Percentiles rank a stretch among this genome's conserved stretches.
phyloP scores from a whole-genome alignment of 2,329 filamentous ascomycete species.

The Falciphora oryzae region DNA sequence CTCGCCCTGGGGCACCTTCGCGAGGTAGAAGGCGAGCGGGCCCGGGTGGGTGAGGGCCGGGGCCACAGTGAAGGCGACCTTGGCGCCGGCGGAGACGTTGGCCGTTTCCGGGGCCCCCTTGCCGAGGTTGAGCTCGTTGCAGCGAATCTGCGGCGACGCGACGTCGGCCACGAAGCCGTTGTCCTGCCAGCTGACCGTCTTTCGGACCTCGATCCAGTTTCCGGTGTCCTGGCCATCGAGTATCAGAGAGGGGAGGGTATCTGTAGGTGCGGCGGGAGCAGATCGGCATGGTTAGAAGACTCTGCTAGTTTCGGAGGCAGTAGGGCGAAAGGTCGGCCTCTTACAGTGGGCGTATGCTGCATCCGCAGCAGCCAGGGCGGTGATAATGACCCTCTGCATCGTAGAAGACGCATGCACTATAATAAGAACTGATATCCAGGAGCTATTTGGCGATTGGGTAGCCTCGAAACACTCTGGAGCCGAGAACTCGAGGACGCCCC shows the following conservation, averaged over 20 bases:
- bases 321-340: too few relatives aligned
- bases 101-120: slow-evolving; percentile 23
- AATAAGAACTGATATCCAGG: background rate
- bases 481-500: background rate
- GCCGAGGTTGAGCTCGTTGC: slow-evolving; percentile 21
- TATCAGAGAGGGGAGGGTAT: slow-evolving; percentile 18
- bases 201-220: slow-evolving; percentile 25
- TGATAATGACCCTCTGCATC: slow-evolving; percentile 10
- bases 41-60: slow-evolving; percentile 32
- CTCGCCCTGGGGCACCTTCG: slow-evolving; percentile 29
- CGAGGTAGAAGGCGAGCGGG: slow-evolving; percentile 31
- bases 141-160: slow-evolving; percentile 22
- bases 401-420: background rate
- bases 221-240: slow-evolving; percentile 13
- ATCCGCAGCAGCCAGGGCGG: slow-evolving; percentile 13
- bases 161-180: slow-evolving; percentile 25
- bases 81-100: slow-evolving; percentile 31
- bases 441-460: background rate
- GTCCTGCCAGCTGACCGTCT: slow-evolving; percentile 29
- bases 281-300: background rate
- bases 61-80: slow-evolving; percentile 32
- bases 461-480: background rate
- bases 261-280: slow-evolving; percentile 10
- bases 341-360: slow-evolving; percentile 16
- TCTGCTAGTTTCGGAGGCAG: too few relatives aligned